Base-by-base conservation (phyloP, 176 grass and related monocot species). In the Oryza meyeriana region DNA sequence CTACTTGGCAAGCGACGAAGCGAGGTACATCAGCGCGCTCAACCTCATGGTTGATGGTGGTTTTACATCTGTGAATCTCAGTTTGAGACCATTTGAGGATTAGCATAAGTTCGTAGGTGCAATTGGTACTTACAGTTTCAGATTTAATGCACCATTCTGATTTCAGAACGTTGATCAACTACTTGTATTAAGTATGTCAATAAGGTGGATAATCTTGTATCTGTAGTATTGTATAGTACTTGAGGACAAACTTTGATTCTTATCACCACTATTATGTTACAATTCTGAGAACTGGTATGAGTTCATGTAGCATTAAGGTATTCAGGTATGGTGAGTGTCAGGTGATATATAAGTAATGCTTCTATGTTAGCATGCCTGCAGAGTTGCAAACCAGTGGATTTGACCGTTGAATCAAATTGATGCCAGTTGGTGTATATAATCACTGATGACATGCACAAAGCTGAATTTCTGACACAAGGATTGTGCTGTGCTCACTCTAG, bases 1-100 rank as follows among this genome's bases (percentile, higher is more conserved):
- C 3, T 96, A 86, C 90, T 8, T 96, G 88, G 94, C 94, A 1
- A 96, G 94, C 35, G 90, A 96, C 11, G 88, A 96, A 26, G 87
- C 88, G 0, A 91, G 75, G 83, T 93, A 93, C 71, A 32, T 96
- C 24, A 93, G 82, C 50, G 94, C 85, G 22, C 86, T 91, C 28
- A 96, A 96, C 84, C 89, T 93, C 29, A 44, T 81, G 16, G 83
- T 96, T 18, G 88, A 96, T 44, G 94, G 94, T 2, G 90, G 90
- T 0, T 59, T 91, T 38, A 89, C 88, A 0, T 50, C 71, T 1
- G 67, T 91, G 5, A 96, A 96, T 57, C 22, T 12, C 55, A 34
- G 28, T 20, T 64, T 93, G 40, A 66, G 13, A 17, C 2, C 85
- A 35, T 96, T 96, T 31, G 90, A 93, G 1, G 82, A 88, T 0